These are phyloP conservation scores for Oryza brachyantha DNA, from an alignment of 176 grass and related monocot genomes.

Conservation along the genomic window DNA sequence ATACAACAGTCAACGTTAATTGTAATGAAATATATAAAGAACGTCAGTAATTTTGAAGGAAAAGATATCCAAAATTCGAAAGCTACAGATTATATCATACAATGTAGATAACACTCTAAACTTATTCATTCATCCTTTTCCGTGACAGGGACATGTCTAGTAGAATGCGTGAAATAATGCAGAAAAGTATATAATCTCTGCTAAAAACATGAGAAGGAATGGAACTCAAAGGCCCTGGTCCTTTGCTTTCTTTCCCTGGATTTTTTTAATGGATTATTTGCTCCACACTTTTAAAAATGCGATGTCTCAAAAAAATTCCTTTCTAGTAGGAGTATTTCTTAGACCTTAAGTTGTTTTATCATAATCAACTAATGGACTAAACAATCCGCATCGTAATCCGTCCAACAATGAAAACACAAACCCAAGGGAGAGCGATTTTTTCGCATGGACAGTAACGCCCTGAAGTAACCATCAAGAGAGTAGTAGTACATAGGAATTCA, in stretches of 20 bases:
- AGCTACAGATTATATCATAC: neutral
- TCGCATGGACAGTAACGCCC: neutral
- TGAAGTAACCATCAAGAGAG: slow-evolving; percentile 19
- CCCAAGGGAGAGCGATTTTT: too few relatives aligned
- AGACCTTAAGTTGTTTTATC: too few relatives aligned
- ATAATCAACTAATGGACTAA: too few relatives aligned
- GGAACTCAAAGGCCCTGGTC: slow-evolving; percentile 8
- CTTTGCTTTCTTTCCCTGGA: too few relatives aligned
- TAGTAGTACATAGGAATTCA: slow-evolving; percentile 16
- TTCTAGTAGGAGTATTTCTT: too few relatives aligned
- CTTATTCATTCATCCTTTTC: neutral
- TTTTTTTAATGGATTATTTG: too few relatives aligned
- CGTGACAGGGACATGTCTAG: too few relatives aligned
- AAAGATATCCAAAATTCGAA: neutral
- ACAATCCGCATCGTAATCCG: too few relatives aligned
- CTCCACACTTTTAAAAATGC: too few relatives aligned
- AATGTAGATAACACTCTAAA: neutral
- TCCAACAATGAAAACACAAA: too few relatives aligned
- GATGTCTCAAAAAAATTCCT: too few relatives aligned
- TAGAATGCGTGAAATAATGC: neutral
- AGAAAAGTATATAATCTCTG: neutral
- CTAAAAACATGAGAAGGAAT: neutral
- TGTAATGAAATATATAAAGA: neutral
- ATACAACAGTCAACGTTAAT: neutral
- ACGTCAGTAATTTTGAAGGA: neutral